Conservation (phyloP, 495 filamentous ascomycete genomes). For the Penicillium antarcticum region DNA sequence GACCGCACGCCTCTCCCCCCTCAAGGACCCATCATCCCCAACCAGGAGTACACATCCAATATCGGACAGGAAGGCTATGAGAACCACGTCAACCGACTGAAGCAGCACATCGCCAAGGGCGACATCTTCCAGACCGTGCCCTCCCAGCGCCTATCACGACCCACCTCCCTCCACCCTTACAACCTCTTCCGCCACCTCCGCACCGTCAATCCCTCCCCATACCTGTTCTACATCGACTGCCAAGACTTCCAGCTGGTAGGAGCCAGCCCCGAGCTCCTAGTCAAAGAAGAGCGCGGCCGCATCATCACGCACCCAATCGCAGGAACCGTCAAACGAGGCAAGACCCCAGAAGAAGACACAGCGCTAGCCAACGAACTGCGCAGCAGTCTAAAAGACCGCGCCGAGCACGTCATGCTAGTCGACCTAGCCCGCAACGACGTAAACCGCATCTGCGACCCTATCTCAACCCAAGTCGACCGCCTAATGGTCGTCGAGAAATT, state of each 20-base stretch:
- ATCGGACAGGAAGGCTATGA: constrained; percentile 88
- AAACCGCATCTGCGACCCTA: constrained; percentile 91
- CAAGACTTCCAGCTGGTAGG: constrained; percentile 90
- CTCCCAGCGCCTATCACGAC: constrained; percentile 85
- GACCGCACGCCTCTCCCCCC: constrained; percentile 74
- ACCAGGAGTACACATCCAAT: constrained; percentile 86
- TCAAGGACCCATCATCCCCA: constrained; percentile 65
- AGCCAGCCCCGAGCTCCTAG: constrained; percentile 88
- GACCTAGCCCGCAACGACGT: constrained; percentile 95
- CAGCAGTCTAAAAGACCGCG: constrained; percentile 84
- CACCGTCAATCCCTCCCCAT: constrained; percentile 92
- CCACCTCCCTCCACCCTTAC: constrained; percentile 89
- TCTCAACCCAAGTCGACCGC: constrained; percentile 81
- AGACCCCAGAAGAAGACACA: constrained; percentile 75
- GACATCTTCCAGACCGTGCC: constrained; percentile 98
- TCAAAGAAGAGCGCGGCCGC: constrained; percentile 80
- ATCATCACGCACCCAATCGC: constrained; percentile 98
- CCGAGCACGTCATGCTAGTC: constrained; percentile 99
- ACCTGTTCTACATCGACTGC: constrained; percentile 94
- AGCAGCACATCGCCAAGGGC: constrained; percentile 81
- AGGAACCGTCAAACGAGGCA: constrained; percentile 86
- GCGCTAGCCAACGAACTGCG: constrained; percentile 73
- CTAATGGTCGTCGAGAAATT: constrained; percentile 97
- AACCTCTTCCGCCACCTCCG: constrained; percentile 97
- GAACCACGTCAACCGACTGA: constrained; percentile 72